These are phyloP conservation scores for Leptodontidium sp. DNA, from an alignment of 2,329 filamentous ascomycete genomes.

Conservation along the genomic window DNA sequence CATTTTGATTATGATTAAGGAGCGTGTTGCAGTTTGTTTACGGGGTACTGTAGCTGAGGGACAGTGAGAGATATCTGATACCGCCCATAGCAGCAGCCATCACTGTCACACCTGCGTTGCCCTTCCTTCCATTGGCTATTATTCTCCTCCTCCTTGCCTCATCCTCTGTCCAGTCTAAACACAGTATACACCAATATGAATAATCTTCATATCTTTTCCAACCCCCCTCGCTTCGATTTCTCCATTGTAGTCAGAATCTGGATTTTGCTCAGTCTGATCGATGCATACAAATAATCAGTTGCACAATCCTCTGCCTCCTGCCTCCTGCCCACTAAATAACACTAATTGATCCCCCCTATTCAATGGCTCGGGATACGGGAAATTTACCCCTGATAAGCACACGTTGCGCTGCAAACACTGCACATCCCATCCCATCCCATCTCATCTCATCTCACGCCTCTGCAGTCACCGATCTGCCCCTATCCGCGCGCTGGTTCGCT, in stretches of 20 bases:
- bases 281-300: neutral
- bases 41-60: constrained; percentile 6
- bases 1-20: no score
- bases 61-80: neutral
- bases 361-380: neutral
- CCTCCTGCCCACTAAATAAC: no score
- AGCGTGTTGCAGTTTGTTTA: constrained; percentile 21
- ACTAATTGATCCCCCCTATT: constrained; percentile 4
- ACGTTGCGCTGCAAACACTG: no score
- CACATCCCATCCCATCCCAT: neutral
- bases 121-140: neutral
- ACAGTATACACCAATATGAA: neutral
- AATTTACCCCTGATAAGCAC: constrained; percentile 15
- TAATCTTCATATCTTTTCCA: neutral
- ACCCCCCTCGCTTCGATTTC: neutral
- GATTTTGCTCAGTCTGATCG: neutral
- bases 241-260: neutral
- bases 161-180: constrained; percentile 2
- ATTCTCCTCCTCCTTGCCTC: neutral
- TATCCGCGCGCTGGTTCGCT: neutral
- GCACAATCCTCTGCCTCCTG: neutral
- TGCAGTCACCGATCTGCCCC: constrained; percentile 7
- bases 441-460: constrained; percentile 5
- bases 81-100: neutral
- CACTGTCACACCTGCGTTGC: neutral